Evolutionary conservation across 768 basidiomycete species (phyloP).

Genomic region (Russula virescens): DNA sequence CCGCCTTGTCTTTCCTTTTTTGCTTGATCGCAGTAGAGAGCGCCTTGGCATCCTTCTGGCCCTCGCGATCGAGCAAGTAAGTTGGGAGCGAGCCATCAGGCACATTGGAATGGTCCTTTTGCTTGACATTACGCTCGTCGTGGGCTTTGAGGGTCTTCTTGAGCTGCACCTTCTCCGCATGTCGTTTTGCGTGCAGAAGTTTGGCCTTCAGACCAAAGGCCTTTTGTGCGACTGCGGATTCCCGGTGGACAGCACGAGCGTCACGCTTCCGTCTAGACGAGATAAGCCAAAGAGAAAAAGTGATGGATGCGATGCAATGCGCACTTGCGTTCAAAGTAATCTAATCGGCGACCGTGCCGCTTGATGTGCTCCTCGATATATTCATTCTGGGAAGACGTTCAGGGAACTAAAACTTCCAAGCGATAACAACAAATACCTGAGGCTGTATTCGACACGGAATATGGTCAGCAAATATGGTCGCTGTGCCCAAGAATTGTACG

Average conservation of each 20-base stretch:
- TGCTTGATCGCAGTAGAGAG: conserved; percentile 96
- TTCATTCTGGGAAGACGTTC: conserved; percentile 68
- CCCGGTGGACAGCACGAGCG: conserved; percentile 68
- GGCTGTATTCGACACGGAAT: conserved; percentile 39
- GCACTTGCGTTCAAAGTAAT: conserved; percentile 93
- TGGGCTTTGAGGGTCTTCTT: conserved; percentile 99
- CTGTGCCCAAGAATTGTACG: not conserved
- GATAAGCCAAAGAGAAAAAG: conserved; percentile 10
- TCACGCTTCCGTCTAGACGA: conserved; percentile 67
- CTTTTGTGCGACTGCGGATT: conserved; percentile 85
- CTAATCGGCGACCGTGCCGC: conserved; percentile 91
- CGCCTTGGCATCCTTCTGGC: conserved; percentile 97
- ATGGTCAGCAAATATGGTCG: conserved; percentile 5
- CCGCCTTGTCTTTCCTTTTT: conserved; percentile 97
- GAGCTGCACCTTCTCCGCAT: conserved; percentile 96
- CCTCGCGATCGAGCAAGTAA: conserved; percentile 93
- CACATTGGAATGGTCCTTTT: conserved; percentile 73
- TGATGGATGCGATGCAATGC: conserved; percentile 29
- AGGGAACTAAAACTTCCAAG: not conserved
- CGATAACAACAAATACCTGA: conserved; percentile 43
- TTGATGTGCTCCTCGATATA: conserved; percentile 99
- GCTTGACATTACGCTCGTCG: conserved; percentile 97
- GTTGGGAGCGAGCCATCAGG: conserved; percentile 92
- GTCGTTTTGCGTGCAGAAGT: conserved; percentile 92
- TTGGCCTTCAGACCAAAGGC: conserved; percentile 97